phyloP scores from a whole-genome alignment of 2,329 filamentous ascomycete genomes.

The Penicillium sp. region DNA sequence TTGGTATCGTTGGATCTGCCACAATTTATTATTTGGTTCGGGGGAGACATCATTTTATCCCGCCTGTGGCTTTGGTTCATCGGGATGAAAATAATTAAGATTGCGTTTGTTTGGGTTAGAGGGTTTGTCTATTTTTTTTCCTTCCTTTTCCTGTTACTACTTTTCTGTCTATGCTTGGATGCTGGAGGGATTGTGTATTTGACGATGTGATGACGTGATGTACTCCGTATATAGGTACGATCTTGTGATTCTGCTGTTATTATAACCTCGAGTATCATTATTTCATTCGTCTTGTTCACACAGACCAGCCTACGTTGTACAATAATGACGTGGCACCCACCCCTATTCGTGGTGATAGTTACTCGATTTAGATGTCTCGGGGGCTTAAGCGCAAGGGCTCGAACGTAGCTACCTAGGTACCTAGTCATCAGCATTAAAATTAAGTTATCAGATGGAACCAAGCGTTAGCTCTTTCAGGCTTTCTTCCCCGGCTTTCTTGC shows the following conservation, averaged over 20 bases:
- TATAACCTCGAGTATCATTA: neutral
- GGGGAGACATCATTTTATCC: constrained; percentile 44
- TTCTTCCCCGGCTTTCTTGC: neutral
- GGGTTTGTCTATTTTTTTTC: no score
- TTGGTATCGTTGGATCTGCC: constrained; percentile 46
- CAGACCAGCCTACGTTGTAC: neutral
- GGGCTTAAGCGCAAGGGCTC: neutral
- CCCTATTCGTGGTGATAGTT: neutral
- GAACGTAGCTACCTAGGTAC: no score
- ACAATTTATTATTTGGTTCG: constrained; percentile 44
- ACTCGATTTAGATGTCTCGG: neutral
- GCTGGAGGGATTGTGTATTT: neutral
- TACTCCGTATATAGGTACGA: constrained; percentile 5
- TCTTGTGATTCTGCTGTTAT: neutral
- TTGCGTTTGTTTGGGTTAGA: neutral
- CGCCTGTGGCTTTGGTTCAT: constrained; percentile 40
- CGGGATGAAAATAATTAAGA: constrained; percentile 20
- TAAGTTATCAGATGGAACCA: constrained; percentile 20
- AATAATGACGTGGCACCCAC: constrained; percentile 5
- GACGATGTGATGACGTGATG: constrained; percentile 14
- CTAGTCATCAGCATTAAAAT: neutral
- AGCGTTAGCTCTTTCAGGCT: neutral
- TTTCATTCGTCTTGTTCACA: neutral
- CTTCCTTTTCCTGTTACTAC: neutral
- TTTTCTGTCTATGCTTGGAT: neutral